Conservation (phyloP, 2,329 filamentous ascomycete genomes). For the Talaromyces albobiverticillius region DNA sequence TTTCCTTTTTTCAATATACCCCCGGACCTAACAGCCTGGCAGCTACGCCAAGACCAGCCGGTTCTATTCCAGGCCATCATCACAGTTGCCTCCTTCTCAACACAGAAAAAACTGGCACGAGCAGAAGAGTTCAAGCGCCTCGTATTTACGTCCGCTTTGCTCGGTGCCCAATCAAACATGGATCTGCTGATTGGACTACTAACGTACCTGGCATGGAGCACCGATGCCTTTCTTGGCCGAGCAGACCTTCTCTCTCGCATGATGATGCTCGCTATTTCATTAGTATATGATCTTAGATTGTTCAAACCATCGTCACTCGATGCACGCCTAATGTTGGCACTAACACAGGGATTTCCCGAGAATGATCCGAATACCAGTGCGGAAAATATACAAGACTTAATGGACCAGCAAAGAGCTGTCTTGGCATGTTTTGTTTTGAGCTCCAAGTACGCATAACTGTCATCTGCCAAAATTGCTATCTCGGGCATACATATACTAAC, state of each 20-base stretch:
- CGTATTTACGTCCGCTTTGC: conserved; percentile 27
- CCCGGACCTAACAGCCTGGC: conserved; percentile 24
- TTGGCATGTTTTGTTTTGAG: conserved; percentile 32
- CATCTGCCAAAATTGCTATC: too few species aligned
- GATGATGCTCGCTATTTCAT: conserved; percentile 37
- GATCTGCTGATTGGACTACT: conserved; percentile 37
- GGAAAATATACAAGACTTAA: conserved; percentile 17
- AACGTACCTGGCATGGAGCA: conserved; percentile 39
- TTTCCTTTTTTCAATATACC: conserved; percentile 35
- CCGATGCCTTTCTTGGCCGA: conserved; percentile 31
- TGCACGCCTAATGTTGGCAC: conserved; percentile 28
- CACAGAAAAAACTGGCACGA: conserved; percentile 23
- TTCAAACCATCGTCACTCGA: conserved; percentile 30
- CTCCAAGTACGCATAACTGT: conserved; percentile 21
- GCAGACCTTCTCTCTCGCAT: conserved; percentile 32
- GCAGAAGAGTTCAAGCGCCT: conserved; percentile 30
- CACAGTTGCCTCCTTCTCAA: conserved; percentile 31
- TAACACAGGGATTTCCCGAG: conserved; percentile 27
- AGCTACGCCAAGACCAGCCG: conserved; percentile 32
- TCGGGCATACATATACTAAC: too few species aligned
- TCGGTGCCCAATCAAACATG: conserved; percentile 29
- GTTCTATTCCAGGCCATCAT: conserved; percentile 37
- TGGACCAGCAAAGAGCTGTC: conserved; percentile 28
- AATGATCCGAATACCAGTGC: conserved; percentile 12
- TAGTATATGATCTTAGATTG: conserved; percentile 36